Percentiles rank a stretch among this genome's conserved stretches.
phyloP scores from a whole-genome alignment of 2,329 filamentous ascomycete genomes.

The Pseudogymnoascus sp. region DNA sequence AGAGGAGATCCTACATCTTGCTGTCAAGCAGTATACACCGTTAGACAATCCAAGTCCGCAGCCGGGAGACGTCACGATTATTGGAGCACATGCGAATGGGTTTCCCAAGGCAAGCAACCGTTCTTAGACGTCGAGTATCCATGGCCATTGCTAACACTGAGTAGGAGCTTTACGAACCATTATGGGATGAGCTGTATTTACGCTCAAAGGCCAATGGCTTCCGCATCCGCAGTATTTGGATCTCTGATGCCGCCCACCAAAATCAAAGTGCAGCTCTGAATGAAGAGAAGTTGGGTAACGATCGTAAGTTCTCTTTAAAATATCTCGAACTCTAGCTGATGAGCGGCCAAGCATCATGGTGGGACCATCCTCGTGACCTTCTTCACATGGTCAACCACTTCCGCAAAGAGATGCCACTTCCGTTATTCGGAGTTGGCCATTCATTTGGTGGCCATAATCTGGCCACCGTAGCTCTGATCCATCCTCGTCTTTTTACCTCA shows the following conservation, averaged over 20 bases:
- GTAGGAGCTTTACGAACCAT: constrained; percentile 82
- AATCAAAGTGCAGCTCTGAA: constrained; percentile 74
- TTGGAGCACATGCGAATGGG: constrained; percentile 83
- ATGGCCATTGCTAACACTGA: background rate
- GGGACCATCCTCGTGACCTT: constrained; percentile 77
- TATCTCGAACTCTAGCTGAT: constrained; percentile 13
- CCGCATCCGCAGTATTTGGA: constrained; percentile 76
- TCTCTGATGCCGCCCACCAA: constrained; percentile 81
- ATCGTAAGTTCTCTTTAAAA: constrained; percentile 50
- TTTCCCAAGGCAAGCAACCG: constrained; percentile 66
- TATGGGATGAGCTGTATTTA: constrained; percentile 75
- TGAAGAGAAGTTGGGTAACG: constrained; percentile 68
- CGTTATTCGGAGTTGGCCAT: constrained; percentile 78
- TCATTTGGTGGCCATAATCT: constrained; percentile 78
- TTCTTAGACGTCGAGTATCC: constrained; percentile 9
- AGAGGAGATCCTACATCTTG: constrained; percentile 65
- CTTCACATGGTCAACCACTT: constrained; percentile 80
- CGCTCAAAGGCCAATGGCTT: constrained; percentile 52
- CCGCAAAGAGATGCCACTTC: constrained; percentile 66
- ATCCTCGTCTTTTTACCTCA: constrained; percentile 71
- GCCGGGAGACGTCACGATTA: constrained; percentile 73
- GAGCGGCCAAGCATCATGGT: constrained; percentile 60
- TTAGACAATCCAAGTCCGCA: constrained; percentile 58
- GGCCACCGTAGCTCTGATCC: constrained; percentile 62
- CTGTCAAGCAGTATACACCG: constrained; percentile 84